Percentiles rank a stretch among this genome's conserved stretches.
These are phyloP conservation scores for Takashimella koratensis DNA, from an alignment of 1,284 basidiomycete genomes.

Conservation along the genomic window DNA sequence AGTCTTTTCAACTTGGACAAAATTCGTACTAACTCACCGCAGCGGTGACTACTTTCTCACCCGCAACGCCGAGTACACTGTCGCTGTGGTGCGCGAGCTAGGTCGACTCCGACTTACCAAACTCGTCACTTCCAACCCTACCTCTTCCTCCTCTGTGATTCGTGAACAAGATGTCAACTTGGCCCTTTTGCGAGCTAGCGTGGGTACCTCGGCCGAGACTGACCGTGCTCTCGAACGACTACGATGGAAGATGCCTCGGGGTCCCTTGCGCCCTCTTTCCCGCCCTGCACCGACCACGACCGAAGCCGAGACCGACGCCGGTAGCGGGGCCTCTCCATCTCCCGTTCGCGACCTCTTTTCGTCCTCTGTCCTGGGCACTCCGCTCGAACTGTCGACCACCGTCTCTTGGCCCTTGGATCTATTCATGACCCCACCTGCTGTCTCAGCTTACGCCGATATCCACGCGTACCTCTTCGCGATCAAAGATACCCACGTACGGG, in stretches of 20 bases:
- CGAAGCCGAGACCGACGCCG: conserved; percentile 6
- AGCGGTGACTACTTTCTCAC: conserved; percentile 80
- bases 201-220: conserved; percentile 78
- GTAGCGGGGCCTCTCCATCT: background rate
- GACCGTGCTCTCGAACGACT: conserved; percentile 67
- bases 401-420: conserved; percentile 84
- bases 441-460: conserved; percentile 68
- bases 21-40: background rate
- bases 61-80: conserved; percentile 78
- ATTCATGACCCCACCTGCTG: conserved; percentile 72
- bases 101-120: conserved; percentile 72
- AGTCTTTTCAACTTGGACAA: too few relatives aligned
- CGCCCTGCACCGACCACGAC: conserved; percentile 33
- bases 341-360: conserved; percentile 55
- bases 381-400: conserved; percentile 62
- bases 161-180: conserved; percentile 80
- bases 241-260: conserved; percentile 68
- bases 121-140: conserved; percentile 57
- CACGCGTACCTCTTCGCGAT: conserved; percentile 80
- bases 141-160: conserved; percentile 63
- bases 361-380: conserved; percentile 72
- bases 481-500: conserved; percentile 71
- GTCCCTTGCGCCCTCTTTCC: conserved; percentile 71
- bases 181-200: conserved; percentile 71
- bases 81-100: conserved; percentile 74